Conservation (phyloP, 2,329 filamentous ascomycete genomes). For the Trichoderma sp. region DNA sequence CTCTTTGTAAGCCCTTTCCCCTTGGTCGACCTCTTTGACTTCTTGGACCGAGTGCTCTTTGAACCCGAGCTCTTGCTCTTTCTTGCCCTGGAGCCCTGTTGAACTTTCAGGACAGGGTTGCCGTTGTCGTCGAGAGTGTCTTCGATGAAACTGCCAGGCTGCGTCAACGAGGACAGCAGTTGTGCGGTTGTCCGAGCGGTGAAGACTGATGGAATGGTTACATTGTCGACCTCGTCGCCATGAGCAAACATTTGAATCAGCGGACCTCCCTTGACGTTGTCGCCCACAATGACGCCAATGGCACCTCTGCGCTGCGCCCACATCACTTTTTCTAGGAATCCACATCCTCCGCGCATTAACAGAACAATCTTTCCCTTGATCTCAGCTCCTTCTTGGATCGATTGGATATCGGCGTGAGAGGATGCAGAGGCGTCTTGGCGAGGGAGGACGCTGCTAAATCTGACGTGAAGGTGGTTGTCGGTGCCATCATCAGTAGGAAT, state of each 20-base stretch:
- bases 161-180: constrained; percentile 83
- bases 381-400: constrained; percentile 86
- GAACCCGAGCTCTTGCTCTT: constrained; percentile 41
- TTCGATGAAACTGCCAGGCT: constrained; percentile 67
- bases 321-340: constrained; percentile 95
- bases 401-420: constrained; percentile 87
- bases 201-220: constrained; percentile 92
- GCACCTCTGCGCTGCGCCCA: constrained; percentile 94
- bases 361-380: constrained; percentile 92
- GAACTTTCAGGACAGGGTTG: constrained; percentile 58
- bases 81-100: constrained; percentile 51
- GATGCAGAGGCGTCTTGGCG: constrained; percentile 45
- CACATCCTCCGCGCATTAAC: constrained; percentile 89
- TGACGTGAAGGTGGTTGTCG: constrained; percentile 78
- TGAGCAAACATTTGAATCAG: constrained; percentile 98
- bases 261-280: constrained; percentile 85
- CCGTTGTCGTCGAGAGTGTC: constrained; percentile 64
- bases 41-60: constrained; percentile 32
- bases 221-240: constrained; percentile 85
- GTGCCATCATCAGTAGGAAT: constrained; percentile 69
- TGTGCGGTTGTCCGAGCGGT: constrained; percentile 95
- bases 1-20: constrained; percentile 36
- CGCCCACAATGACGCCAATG: constrained; percentile 88
- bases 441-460: constrained; percentile 39
- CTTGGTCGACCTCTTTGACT: constrained; percentile 33